Conservation (phyloP, 2,329 filamentous ascomycete genomes). For the Colletotrichum chlorophyti region DNA sequence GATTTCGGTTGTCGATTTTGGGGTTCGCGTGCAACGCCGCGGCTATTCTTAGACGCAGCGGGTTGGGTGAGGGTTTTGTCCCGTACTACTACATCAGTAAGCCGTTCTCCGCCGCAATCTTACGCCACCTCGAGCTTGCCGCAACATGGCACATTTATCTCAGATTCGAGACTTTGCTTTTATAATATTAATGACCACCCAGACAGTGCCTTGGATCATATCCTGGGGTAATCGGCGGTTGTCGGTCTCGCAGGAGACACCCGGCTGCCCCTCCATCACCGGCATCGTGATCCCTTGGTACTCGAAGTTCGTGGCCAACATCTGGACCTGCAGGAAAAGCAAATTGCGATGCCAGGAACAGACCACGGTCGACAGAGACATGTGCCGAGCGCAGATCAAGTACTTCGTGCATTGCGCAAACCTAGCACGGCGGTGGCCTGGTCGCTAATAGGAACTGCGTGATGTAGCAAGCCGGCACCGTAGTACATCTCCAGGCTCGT, state of each 20-base stretch:
- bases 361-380: not conserved
- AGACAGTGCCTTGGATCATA: no score
- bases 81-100: not conserved
- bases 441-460: no score
- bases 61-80: conserved; percentile 4
- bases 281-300: not conserved
- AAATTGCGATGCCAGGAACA: conserved; percentile 7
- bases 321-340: conserved; percentile 9
- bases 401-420: not conserved
- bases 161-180: not conserved
- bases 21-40: conserved; percentile 19
- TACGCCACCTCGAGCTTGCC: conserved; percentile 13
- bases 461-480: no score
- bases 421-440: not conserved
- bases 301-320: not conserved
- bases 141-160: conserved; percentile 3
- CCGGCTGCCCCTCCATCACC: not conserved
- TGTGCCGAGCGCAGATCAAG: conserved; percentile 3
- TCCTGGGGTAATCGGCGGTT: not conserved
- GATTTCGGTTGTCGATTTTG: conserved; percentile 27
- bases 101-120: conserved; percentile 16
- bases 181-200: no score
- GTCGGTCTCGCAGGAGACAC: not conserved
- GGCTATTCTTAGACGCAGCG: conserved; percentile 26
- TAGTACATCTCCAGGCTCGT: no score